phyloP scores from a whole-genome alignment of 78 protist species.

The Dictyostelium capitatum region DNA sequence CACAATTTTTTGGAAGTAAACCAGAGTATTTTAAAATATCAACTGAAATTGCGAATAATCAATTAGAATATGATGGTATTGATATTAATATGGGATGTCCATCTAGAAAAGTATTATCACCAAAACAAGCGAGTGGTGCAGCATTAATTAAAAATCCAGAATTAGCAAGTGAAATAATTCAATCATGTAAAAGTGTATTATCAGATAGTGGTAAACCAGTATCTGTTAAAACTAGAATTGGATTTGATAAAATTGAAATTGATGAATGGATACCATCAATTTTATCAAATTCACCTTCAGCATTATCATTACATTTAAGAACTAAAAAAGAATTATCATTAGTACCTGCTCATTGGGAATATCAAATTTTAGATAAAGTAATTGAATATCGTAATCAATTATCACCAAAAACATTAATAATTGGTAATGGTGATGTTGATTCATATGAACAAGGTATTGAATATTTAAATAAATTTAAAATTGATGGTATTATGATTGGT shows the following conservation, averaged over 20 bases:
- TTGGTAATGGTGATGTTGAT: conserved; percentile 75
- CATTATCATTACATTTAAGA: conserved; percentile 30
- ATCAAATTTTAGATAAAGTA: conserved; percentile 11
- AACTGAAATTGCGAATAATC: neutral
- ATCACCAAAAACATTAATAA: conserved; percentile 18
- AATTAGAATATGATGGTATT: conserved; percentile 41
- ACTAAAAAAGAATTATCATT: conserved; percentile 67
- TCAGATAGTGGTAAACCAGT: conserved; percentile 62
- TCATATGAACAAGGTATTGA: neutral
- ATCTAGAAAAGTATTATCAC: conserved; percentile 58
- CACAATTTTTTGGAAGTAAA: conserved; percentile 62
- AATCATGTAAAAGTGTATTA: neutral
- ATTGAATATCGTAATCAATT: neutral
- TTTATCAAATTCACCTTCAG: conserved; percentile 6
- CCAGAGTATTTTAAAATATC: conserved; percentile 29
- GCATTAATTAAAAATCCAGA: conserved; percentile 18
- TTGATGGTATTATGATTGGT: conserved; percentile 68
- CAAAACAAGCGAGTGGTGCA: conserved; percentile 60
- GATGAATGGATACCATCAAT: conserved; percentile 58
- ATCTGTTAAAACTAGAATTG: conserved; percentile 65
- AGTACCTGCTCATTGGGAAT: conserved; percentile 76
- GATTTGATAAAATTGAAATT: conserved; percentile 69
- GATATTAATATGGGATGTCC: conserved; percentile 82
- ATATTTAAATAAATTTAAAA: neutral
- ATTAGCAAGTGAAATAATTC: conserved; percentile 21